phyloP scores from a whole-genome alignment of 805 yeast genomes.

The Ascoidea asiatica region DNA sequence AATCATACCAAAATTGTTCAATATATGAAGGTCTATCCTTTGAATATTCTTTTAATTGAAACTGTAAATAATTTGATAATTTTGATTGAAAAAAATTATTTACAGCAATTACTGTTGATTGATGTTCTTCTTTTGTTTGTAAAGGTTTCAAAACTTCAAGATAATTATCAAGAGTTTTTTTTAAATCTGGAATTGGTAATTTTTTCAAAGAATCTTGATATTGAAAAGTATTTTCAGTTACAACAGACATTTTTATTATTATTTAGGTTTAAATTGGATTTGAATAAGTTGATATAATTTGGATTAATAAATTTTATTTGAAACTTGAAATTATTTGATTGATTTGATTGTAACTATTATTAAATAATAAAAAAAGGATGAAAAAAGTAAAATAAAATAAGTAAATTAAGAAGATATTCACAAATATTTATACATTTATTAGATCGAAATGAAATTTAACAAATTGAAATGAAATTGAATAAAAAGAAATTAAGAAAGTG shows the following conservation, averaged over 20 bases:
- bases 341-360: too few relatives aligned
- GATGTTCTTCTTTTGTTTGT: slow-evolving; percentile 66
- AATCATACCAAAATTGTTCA: slow-evolving; percentile 91
- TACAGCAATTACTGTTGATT: slow-evolving; percentile 45
- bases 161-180: slow-evolving; percentile 53
- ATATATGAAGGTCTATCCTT: slow-evolving; percentile 63
- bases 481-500: too few relatives aligned
- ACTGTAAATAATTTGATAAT: slow-evolving; percentile 46
- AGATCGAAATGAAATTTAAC: too few relatives aligned
- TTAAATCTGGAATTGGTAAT: slow-evolving; percentile 71
- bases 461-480: too few relatives aligned
- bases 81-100: slow-evolving; percentile 33
- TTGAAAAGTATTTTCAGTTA: slow-evolving; percentile 33
- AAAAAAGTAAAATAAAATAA: too few relatives aligned
- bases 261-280: too few relatives aligned
- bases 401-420: too few relatives aligned
- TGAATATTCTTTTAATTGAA: slow-evolving; percentile 47
- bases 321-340: too few relatives aligned
- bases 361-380: too few relatives aligned
- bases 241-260: not conserved
- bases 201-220: slow-evolving; percentile 45
- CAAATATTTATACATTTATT: too few relatives aligned
- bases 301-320: too few relatives aligned
- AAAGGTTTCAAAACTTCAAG: slow-evolving; percentile 60
- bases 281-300: too few relatives aligned